A percentile compares a stretch with the other conserved stretches of the same genome.
phyloP scores from a whole-genome alignment of 1,284 basidiomycete species.

The Ustilago lituana region DNA sequence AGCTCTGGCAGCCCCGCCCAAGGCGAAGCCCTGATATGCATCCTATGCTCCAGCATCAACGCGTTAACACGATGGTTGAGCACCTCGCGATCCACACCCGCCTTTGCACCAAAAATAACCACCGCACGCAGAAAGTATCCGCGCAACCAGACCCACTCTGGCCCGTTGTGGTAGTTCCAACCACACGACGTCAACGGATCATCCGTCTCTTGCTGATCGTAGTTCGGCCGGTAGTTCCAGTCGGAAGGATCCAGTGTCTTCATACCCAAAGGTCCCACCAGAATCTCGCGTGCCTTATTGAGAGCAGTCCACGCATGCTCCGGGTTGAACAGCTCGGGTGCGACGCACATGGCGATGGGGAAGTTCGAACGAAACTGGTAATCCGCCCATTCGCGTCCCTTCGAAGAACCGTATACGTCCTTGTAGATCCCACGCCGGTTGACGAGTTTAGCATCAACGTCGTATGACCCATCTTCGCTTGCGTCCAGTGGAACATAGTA shows the following conservation, averaged over 20 bases:
- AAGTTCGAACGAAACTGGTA: constrained; percentile 88
- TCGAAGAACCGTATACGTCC: constrained; percentile 78
- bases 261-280: constrained; percentile 59
- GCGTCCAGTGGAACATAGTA: constrained; percentile 90
- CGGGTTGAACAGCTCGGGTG: constrained; percentile 90
- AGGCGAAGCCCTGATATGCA: constrained; percentile 46
- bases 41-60: constrained; percentile 51
- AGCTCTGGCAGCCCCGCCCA: constrained; percentile 64
- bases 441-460: constrained; percentile 77
- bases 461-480: constrained; percentile 77
- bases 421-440: constrained; percentile 97
- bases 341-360: constrained; percentile 91
- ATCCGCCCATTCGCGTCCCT: constrained; percentile 82
- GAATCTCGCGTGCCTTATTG: constrained; percentile 51
- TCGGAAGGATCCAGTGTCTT: constrained; percentile 60
- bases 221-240: constrained; percentile 60
- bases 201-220: constrained; percentile 58
- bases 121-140: constrained; percentile 96
- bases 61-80: constrained; percentile 51
- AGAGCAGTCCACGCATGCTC: constrained; percentile 77
- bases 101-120: constrained; percentile 67
- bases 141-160: constrained; percentile 91
- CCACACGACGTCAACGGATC: constrained; percentile 51
- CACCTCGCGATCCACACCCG: constrained; percentile 32
- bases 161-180: constrained; percentile 72